These are phyloP conservation scores for Trichoderma gamsii DNA, from an alignment of 495 filamentous ascomycete genomes.

Conservation along the genomic window DNA sequence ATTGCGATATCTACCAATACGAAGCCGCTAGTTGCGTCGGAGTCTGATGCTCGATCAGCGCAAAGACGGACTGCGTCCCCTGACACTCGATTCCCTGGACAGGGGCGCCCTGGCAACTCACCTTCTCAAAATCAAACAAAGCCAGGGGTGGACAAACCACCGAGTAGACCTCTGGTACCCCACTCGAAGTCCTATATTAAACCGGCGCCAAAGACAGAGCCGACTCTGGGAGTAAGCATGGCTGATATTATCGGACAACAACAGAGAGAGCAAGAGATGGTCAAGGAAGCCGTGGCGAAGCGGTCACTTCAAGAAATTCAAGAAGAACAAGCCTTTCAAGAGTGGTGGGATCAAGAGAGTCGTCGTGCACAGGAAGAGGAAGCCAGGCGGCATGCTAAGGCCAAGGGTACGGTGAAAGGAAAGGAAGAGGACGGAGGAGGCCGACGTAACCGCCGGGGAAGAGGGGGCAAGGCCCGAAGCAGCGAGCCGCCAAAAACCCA, in stretches of 20 bases:
- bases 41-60: slow-evolving; percentile 24
- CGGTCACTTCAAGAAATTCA: slow-evolving; percentile 89
- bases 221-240: slow-evolving; percentile 62
- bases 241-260: slow-evolving; percentile 87
- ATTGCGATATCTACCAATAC: slow-evolving; percentile 36
- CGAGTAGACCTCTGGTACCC: slow-evolving; percentile 30
- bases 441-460: slow-evolving; percentile 3
- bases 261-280: slow-evolving; percentile 72
- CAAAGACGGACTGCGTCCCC: slow-evolving; percentile 46
- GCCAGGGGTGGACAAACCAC: slow-evolving; percentile 19
- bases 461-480: slow-evolving; percentile 14
- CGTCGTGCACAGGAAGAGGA: slow-evolving; percentile 60
- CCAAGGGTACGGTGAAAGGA: slow-evolving; percentile 25
- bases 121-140: slow-evolving; percentile 14
- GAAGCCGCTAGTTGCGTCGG: slow-evolving; percentile 36
- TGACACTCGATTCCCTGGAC: slow-evolving; percentile 50
- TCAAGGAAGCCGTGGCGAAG: slow-evolving; percentile 78
- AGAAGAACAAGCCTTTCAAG: slow-evolving; percentile 90
- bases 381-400: slow-evolving; percentile 36
- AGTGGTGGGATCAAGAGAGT: slow-evolving; percentile 97
- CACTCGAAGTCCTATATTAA: slow-evolving; percentile 47
- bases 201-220: slow-evolving; percentile 43
- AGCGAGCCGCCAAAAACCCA: slow-evolving; percentile 4
- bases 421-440: slow-evolving; percentile 26
- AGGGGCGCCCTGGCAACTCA: slow-evolving; percentile 22